These are phyloP conservation scores for Phascolomyces articulosus DNA, from an alignment of 371 early-diverging fungal species.

Conservation along the genomic window DNA sequence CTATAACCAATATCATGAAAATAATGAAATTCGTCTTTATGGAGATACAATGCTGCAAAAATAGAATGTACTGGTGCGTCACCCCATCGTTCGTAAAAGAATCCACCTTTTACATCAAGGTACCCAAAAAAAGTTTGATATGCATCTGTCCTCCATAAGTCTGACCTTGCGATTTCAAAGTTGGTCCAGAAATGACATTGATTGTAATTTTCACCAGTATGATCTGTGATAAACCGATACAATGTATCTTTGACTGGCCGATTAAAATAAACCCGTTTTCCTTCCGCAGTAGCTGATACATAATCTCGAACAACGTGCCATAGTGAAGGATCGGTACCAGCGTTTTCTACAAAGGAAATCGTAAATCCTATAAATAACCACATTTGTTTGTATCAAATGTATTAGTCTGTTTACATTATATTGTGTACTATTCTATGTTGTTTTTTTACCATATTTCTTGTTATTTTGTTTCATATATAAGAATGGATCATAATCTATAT, in stretches of 20 bases:
- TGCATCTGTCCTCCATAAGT: slow-evolving; percentile 71
- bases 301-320: slow-evolving; percentile 70
- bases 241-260: slow-evolving; percentile 41
- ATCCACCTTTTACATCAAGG: slow-evolving; percentile 71
- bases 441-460: slow-evolving; percentile 69
- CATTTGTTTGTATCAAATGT: too few relatives aligned
- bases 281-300: slow-evolving; percentile 30
- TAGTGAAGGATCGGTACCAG: slow-evolving; percentile 74
- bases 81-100: slow-evolving; percentile 79
- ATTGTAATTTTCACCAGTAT: slow-evolving; percentile 47
- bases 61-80: slow-evolving; percentile 97
- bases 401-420: too few relatives aligned
- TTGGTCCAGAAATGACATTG: slow-evolving; percentile 91
- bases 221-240: slow-evolving; percentile 36
- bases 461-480: slow-evolving; percentile 72
- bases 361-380: slow-evolving; percentile 43
- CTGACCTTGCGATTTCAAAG: slow-evolving; percentile 89
- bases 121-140: slow-evolving; percentile 60
- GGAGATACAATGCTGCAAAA: slow-evolving; percentile 69
- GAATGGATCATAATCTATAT: slow-evolving; percentile 85
- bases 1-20: slow-evolving; percentile 88
- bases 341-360: slow-evolving; percentile 76
- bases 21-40: slow-evolving; percentile 79
- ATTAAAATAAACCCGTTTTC: slow-evolving; percentile 40
- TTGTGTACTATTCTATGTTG: background rate